Conservation (phyloP, 2,329 filamentous ascomycete genomes). For the Daldinia sp. region DNA sequence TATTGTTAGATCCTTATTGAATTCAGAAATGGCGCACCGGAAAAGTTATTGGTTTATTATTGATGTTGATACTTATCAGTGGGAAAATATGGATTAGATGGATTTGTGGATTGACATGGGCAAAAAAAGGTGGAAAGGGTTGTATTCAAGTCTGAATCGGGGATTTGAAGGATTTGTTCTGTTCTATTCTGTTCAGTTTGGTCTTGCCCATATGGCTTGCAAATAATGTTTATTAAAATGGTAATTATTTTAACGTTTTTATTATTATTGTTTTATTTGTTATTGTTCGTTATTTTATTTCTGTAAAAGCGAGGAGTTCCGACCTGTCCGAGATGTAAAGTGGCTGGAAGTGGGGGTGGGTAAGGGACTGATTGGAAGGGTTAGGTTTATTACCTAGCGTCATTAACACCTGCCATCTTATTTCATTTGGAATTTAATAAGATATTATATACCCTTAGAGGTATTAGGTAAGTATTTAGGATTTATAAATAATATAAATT, state of each 20-base stretch:
- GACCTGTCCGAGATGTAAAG: conserved; percentile 21
- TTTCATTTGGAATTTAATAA: background rate
- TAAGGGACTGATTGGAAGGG: conserved; percentile 18
- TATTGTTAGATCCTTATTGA: background rate
- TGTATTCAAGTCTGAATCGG: conserved; percentile 1
- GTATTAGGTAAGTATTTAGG: too few relatives aligned
- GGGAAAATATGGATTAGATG: too few relatives aligned
- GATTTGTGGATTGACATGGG: background rate
- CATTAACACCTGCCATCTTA: too few relatives aligned
- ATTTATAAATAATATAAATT: too few relatives aligned
- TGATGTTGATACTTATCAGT: background rate
- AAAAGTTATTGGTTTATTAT: conserved; percentile 3
- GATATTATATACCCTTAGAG: too few relatives aligned
- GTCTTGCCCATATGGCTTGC: background rate
- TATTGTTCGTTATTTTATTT: background rate
- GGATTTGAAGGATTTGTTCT: background rate
- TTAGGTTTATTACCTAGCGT: background rate
- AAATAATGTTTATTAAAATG: background rate
- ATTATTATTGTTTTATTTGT: background rate
- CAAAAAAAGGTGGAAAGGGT: conserved; percentile 4
- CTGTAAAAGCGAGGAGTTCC: conserved; percentile 23
- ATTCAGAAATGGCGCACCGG: conserved; percentile 26
- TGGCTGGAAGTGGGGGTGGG: conserved; percentile 7
- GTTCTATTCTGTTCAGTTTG: background rate
- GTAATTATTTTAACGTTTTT: too few relatives aligned